A percentile compares a stretch with the other conserved stretches of the same genome.
Evolutionary conservation across 805 yeast species (phyloP).

Genomic region (Saccharomycopsis olivae): DNA sequence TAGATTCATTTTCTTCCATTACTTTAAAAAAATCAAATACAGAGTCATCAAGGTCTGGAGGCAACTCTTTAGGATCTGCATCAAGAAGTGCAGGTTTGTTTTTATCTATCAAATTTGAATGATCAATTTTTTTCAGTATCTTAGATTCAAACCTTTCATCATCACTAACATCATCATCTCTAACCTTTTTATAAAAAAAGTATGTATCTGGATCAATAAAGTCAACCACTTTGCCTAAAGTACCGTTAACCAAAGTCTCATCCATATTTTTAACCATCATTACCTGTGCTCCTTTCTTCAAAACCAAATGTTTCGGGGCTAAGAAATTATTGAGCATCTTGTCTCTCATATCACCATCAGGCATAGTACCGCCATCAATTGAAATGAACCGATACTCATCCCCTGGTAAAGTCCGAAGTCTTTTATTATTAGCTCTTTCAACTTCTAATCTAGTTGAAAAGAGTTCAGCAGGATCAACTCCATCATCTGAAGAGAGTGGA

Average conservation of each 20-base stretch:
- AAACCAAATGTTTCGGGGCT: slow-evolving; percentile 44
- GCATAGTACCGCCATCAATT: slow-evolving; percentile 28
- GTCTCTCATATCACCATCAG: slow-evolving; percentile 8
- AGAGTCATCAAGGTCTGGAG: slow-evolving; percentile 32
- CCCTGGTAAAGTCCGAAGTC: slow-evolving; percentile 39
- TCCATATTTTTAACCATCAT: slow-evolving; percentile 75
- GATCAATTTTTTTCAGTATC: slow-evolving; percentile 17
- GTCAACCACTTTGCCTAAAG: slow-evolving; percentile 58
- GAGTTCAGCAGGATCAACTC: slow-evolving; percentile 64
- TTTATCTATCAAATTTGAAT: not conserved
- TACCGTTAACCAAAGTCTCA: slow-evolving; percentile 64
- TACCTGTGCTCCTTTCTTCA: slow-evolving; percentile 70
- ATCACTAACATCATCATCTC: slow-evolving; percentile 11
- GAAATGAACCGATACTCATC: slow-evolving; percentile 35
- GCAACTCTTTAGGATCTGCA: slow-evolving; percentile 13
- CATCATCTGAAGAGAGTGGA: slow-evolving; percentile 39
- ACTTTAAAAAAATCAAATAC: slow-evolving; percentile 38
- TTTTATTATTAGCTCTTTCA: slow-evolving; percentile 46
- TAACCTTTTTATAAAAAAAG: slow-evolving; percentile 26
- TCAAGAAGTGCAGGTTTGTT: slow-evolving; percentile 16
- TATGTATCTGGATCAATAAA: slow-evolving; percentile 45
- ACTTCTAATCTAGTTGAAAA: slow-evolving; percentile 67
- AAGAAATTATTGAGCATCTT: slow-evolving; percentile 42
- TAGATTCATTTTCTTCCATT: slow-evolving; percentile 20
- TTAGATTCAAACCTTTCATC: slow-evolving; percentile 13